Conservation (phyloP, 495 filamentous ascomycete species). For the Acidomyces sp. region DNA sequence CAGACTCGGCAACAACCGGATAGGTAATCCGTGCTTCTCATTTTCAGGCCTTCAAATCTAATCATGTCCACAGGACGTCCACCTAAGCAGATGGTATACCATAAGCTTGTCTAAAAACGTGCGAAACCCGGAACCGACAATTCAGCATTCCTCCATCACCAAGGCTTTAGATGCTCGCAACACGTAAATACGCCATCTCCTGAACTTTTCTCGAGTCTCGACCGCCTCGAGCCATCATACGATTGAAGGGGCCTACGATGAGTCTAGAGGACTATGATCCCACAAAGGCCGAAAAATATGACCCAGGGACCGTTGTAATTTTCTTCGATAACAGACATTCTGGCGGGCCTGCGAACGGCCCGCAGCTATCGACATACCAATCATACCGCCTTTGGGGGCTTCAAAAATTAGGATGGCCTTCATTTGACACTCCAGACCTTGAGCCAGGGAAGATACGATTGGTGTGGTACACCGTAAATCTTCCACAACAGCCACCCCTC, state of each 20-base stretch:
- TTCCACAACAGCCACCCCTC: background rate
- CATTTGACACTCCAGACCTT: constrained; percentile 4
- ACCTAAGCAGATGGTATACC: no score
- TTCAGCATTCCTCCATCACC: no score
- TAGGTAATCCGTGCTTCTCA: no score
- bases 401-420: constrained; percentile 13
- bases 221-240: background rate
- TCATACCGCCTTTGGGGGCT: constrained; percentile 7
- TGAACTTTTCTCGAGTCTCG: no score
- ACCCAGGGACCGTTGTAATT: constrained; percentile 16
- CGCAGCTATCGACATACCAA: constrained; percentile 11
- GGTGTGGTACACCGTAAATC: constrained; percentile 17
- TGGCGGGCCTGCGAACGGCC: background rate
- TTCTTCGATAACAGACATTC: constrained; percentile 15
- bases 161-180: no score
- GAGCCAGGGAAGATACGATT: constrained; percentile 13
- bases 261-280: constrained; percentile 5
- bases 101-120: no score
- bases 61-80: no score
- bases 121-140: no score
- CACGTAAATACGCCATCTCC: no score
- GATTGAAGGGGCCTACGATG: no score
- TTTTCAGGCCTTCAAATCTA: no score
- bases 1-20: no score
- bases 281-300: constrained; percentile 6